phyloP scores from a whole-genome alignment of 2,329 filamentous ascomycete genomes.

The Lasiodiplodia sp. region DNA sequence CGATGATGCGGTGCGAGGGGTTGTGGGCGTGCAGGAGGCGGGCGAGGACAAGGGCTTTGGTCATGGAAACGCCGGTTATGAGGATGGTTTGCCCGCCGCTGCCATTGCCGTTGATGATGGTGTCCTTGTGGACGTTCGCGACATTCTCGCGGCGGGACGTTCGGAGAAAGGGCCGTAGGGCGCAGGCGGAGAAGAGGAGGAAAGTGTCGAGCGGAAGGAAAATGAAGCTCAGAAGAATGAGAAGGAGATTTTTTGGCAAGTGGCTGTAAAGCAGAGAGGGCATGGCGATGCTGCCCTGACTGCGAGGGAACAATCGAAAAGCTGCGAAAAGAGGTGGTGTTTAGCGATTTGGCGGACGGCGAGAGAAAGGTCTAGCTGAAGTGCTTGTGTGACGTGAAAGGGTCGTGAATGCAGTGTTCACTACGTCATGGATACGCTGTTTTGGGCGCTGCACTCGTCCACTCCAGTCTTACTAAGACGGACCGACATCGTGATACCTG shows the following conservation, averaged over 20 bases:
- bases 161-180: slow-evolving; percentile 39
- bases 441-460: neutral
- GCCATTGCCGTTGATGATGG: slow-evolving; percentile 30
- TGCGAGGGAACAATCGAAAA: neutral
- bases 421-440: slow-evolving; percentile 25
- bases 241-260: slow-evolving; percentile 55
- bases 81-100: slow-evolving; percentile 62
- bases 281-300: slow-evolving; percentile 9
- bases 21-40: slow-evolving; percentile 64
- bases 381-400: slow-evolving; percentile 2
- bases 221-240: slow-evolving; percentile 53
- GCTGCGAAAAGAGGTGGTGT: neutral
- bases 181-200: slow-evolving; percentile 51
- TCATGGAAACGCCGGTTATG: slow-evolving; percentile 76
- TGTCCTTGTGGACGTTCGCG: neutral
- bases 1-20: slow-evolving; percentile 73
- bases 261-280: slow-evolving; percentile 48
- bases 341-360: neutral
- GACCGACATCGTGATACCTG: neutral
- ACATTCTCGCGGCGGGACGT: slow-evolving; percentile 22
- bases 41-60: slow-evolving; percentile 72
- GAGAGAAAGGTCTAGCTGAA: neutral
- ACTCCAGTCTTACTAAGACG: neutral
- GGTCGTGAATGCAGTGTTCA: neutral
- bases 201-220: slow-evolving; percentile 21